Percentiles rank a stretch among this genome's conserved stretches.
These are phyloP conservation scores for Claviceps maximensis DNA, from an alignment of 2,329 filamentous ascomycete genomes.

Conservation along the genomic window DNA sequence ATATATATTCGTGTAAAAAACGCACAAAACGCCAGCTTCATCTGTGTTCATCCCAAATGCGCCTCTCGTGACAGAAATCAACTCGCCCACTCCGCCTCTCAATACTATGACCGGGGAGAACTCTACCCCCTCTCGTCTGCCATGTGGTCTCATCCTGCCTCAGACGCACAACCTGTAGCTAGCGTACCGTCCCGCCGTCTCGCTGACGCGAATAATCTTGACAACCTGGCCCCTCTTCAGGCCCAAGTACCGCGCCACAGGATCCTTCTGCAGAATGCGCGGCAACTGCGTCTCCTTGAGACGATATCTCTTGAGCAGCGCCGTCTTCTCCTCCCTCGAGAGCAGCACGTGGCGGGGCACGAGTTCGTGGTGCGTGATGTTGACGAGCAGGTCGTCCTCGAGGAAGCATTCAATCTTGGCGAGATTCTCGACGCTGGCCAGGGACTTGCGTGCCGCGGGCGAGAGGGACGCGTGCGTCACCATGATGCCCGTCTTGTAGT, in stretches of 20 bases:
- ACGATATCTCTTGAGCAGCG: constrained; percentile 76
- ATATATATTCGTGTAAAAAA: background rate
- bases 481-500: constrained; percentile 84
- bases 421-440: constrained; percentile 60
- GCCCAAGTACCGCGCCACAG: constrained; percentile 83
- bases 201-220: constrained; percentile 92
- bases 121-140: background rate
- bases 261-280: constrained; percentile 80
- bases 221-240: constrained; percentile 87
- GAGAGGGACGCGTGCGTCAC: constrained; percentile 74
- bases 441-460: constrained; percentile 74
- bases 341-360: constrained; percentile 89
- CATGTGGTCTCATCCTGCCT: background rate
- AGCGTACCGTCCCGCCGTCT: constrained; percentile 92
- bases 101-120: too few relatives aligned
- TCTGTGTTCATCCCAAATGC: constrained; percentile 1
- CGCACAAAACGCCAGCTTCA: constrained; percentile 6
- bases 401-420: constrained; percentile 88
- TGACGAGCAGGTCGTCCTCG: constrained; percentile 90
- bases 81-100: too few relatives aligned
- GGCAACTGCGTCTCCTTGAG: constrained; percentile 97
- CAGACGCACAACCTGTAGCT: constrained; percentile 69
- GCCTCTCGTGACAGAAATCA: too few relatives aligned
- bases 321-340: constrained; percentile 77
- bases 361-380: constrained; percentile 95